phyloP scores from a whole-genome alignment of 1,284 basidiomycete species.

The Melampsora americana region DNA sequence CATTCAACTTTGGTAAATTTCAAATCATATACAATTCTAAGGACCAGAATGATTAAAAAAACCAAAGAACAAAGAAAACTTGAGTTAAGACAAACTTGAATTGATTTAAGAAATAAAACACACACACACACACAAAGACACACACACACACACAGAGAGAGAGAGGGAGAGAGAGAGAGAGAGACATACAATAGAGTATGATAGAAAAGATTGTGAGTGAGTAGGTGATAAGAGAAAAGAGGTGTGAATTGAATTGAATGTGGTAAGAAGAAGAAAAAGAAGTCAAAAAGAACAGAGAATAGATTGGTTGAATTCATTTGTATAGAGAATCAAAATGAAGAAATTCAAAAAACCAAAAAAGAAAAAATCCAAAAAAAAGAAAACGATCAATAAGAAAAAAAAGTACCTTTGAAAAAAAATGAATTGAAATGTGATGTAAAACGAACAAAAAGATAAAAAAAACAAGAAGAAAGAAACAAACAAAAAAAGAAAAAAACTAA shows the following conservation, averaged over 20 bases:
- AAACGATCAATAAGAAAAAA: background rate
- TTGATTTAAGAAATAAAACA: background rate
- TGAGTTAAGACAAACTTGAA: background rate
- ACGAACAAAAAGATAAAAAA: background rate
- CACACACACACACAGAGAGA: background rate
- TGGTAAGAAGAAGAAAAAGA: background rate
- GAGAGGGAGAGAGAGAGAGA: too few relatives aligned
- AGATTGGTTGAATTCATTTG: too few relatives aligned
- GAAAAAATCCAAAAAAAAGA: background rate
- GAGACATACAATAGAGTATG: too few relatives aligned
- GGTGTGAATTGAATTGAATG: too few relatives aligned
- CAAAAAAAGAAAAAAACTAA: background rate
- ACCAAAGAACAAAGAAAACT: background rate
- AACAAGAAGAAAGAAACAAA: background rate
- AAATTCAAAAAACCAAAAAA: background rate
- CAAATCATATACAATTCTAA: too few relatives aligned
- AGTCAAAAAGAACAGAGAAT: background rate
- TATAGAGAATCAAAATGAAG: too few relatives aligned
- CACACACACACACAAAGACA: background rate
- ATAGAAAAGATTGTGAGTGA: too few relatives aligned
- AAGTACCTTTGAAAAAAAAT: background rate
- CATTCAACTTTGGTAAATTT: too few relatives aligned
- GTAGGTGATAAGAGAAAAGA: too few relatives aligned
- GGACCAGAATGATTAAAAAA: too few relatives aligned
- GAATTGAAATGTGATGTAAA: background rate